phyloP scores from a whole-genome alignment of 768 basidiomycete genomes.

The Dentipellis sp. region DNA sequence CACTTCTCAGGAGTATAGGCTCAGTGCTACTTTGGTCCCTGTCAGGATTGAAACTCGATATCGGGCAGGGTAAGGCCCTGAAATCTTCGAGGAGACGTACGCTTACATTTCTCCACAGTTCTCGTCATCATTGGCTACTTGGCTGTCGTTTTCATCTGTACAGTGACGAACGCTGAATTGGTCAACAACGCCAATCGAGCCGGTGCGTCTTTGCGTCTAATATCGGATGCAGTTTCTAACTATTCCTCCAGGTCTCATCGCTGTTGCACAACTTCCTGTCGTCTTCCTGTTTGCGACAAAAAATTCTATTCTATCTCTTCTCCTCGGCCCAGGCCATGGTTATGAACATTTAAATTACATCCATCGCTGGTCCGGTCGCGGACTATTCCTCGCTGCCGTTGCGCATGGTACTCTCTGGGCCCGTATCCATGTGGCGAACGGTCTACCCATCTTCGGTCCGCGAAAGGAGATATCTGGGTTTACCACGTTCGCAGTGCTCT shows the following conservation, averaged over 20 bases:
- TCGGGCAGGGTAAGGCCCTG: constrained; percentile 44
- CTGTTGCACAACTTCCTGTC: constrained; percentile 47
- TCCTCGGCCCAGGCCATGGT: constrained; percentile 36
- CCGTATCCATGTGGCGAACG: constrained; percentile 50
- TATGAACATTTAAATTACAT: constrained; percentile 53
- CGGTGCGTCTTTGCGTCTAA: constrained; percentile 24
- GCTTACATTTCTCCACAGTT: constrained; percentile 29
- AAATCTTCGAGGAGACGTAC: not conserved
- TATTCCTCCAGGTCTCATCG: constrained; percentile 40
- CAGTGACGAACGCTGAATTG: constrained; percentile 51
- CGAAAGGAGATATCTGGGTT: constrained; percentile 74
- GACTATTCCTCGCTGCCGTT: constrained; percentile 34
- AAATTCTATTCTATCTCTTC: constrained; percentile 37
- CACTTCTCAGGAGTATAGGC: constrained; percentile 23
- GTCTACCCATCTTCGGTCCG: constrained; percentile 50
- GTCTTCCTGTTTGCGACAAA: constrained; percentile 52
- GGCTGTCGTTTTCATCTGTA: constrained; percentile 46
- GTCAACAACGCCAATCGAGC: constrained; percentile 67
- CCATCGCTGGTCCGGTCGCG: constrained; percentile 51
- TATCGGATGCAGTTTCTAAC: constrained; percentile 27
- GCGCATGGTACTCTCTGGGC: constrained; percentile 67
- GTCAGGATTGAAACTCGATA: constrained; percentile 41
- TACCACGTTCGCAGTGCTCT: constrained; percentile 54
- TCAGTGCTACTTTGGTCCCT: constrained; percentile 37
- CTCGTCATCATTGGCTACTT: constrained; percentile 50